Percentiles rank a stretch among this genome's conserved stretches.
Evolutionary conservation across 306 rosid species (phyloP).

Genomic region (Vicia villosa): DNA sequence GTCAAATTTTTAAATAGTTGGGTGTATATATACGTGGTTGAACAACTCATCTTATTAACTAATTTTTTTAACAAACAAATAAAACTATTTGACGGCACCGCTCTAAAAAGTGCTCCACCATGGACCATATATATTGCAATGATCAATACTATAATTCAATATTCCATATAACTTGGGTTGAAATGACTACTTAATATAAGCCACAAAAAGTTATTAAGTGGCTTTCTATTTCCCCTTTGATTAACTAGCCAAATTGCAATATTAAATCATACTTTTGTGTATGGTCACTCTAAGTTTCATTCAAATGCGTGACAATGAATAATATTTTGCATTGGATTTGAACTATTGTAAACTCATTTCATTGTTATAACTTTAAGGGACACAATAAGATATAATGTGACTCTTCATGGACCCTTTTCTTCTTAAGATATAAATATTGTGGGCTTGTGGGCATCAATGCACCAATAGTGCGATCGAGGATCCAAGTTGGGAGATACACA

Average conservation of each 20-base stretch:
- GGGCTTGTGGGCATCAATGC: slow-evolving; percentile 8
- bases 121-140: too few relatives aligned
- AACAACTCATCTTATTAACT: too few relatives aligned
- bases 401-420: slow-evolving; percentile 23
- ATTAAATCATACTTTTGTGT: slow-evolving; percentile 11
- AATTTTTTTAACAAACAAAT: too few relatives aligned
- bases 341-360: slow-evolving; percentile 31
- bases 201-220: background rate
- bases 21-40: too few relatives aligned
- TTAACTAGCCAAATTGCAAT: background rate
- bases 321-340: slow-evolving; percentile 36
- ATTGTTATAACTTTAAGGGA: slow-evolving; percentile 38
- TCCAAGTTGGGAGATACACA: background rate
- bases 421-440: slow-evolving; percentile 6
- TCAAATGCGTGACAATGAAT: slow-evolving; percentile 5
- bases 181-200: background rate
- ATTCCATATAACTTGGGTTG: background rate
- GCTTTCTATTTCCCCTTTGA: background rate
- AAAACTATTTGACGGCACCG: background rate
- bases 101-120: background rate
- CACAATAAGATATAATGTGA: slow-evolving; percentile 31
- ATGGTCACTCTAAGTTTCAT: slow-evolving; percentile 24
- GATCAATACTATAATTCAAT: background rate
- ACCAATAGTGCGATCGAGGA: slow-evolving; percentile 24
- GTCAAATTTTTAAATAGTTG: too few relatives aligned